These are phyloP conservation scores for Saturnispora sanitii DNA, from an alignment of 805 yeast species.

Conservation along the genomic window DNA sequence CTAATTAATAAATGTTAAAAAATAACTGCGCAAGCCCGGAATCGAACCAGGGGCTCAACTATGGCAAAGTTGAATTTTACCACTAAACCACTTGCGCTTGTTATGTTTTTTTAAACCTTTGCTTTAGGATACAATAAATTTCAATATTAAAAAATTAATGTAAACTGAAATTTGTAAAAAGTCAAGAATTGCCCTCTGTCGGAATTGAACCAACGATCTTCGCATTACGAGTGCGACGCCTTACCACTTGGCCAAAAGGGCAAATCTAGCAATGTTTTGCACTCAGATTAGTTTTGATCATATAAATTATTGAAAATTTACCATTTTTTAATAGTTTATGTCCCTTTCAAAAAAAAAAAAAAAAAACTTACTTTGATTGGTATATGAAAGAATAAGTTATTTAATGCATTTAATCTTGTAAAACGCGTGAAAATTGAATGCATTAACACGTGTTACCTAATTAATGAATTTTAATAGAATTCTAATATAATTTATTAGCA, in stretches of 20 bases:
- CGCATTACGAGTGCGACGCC: conserved; percentile 40
- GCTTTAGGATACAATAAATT: no score
- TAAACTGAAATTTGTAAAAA: no score
- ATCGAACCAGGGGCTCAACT: conserved; percentile 24
- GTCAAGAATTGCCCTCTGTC: conserved; percentile 25
- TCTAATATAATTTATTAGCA: no score
- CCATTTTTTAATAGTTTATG: background rate
- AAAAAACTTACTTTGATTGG: background rate
- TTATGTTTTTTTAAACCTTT: background rate
- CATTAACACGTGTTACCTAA: no score
- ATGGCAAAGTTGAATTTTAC: conserved; percentile 22
- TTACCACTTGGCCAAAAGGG: conserved; percentile 38
- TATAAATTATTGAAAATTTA: no score
- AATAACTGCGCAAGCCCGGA: conserved; percentile 20
- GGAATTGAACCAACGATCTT: conserved; percentile 37
- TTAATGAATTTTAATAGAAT: no score
- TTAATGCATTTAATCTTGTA: no score
- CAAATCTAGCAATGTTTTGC: conserved; percentile 10
- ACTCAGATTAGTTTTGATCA: background rate
- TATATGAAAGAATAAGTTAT: no score
- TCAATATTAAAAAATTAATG: no score
- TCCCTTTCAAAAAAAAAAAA: background rate
- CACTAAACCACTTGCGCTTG: conserved; percentile 21
- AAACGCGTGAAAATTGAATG: no score
- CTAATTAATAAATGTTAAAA: background rate